Evolutionary conservation across 73 alveolate species (phyloP), one percentile per base, ranked within the genome.

Genomic region (Breviolum minutum): DNA sequence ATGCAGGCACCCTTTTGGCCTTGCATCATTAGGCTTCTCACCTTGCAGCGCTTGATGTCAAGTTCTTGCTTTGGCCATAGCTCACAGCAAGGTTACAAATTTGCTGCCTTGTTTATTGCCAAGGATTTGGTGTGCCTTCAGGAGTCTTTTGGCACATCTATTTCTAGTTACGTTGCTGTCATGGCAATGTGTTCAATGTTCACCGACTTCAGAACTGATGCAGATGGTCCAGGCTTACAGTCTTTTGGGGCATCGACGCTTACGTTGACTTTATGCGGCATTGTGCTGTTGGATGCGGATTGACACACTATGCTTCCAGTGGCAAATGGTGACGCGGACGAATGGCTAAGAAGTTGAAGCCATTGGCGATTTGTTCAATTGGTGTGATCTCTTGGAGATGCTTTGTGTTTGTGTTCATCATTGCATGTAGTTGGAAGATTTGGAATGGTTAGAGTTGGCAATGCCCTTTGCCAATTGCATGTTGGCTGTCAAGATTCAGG

Each of bases 121-220:
- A 14, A 88, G 95, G 95, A 88, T 88, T 30, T 88, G 68, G 95
- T 88, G 68, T 64, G 85, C 71, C 83, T 88, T 16, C 95, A 88
- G 32, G 95, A 88, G 95, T 26, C 5, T 54, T 70, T 32, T 40
- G 85, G 85, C 79, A 70, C 3, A 70, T 20, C 20, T 70, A 20
- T n/a, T 2, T 0, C n/a, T 70, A 70, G 54, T 22, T 12, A n/a
- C 4, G 80, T n/a, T n/a, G 22, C 80, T 70, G 10, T 2, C n/a
- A 22, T 70, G 20, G 29, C 14, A 16, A 71, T 24, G 54, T 40
- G 54, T 40, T 40, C 54, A 40, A 3, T 2, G 54, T 40, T 40
- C 54, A 40, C 54, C 54, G 54, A 40, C 54, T 40, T 10, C 54
- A 40, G 54, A 40, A 40, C 54, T n/a, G 69, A 17, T 30, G 17